Evolutionary conservation across 106 monocot species (phyloP), one percentile per base, ranked within the genome.

Genomic region (Vanilla planifolia): DNA sequence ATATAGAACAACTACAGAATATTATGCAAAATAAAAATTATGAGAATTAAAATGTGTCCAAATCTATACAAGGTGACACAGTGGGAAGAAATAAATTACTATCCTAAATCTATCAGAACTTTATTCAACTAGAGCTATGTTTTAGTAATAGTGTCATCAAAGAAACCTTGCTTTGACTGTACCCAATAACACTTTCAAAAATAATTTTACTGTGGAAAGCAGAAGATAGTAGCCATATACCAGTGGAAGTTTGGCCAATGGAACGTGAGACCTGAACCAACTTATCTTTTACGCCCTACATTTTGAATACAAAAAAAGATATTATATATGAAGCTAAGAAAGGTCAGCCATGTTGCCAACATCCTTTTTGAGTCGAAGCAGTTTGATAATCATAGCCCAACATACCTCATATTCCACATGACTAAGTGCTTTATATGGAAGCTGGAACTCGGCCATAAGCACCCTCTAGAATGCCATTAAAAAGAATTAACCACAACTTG

Each of bases 351-450:
- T 8, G 32, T 19, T 30, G 26, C 17, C 0, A 16, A 6, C 2
- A 47, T 43, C 1, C 4, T 8, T 44, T 57, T 8, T 8, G n/a
- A n/a, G 32, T 16, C 44, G 44, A 23, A 43, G 15, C 3, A 41
- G 50, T 8, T 3, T 15, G 25, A 16, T 8, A 13, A 24, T 3
- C 0, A 51, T 40, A 43, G 22, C 11, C 28, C 5, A 69, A 33
- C 68, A 65, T 69, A 98, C 96, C 96, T 98, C 96, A 55, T 64
- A 88, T 53, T 98, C 91, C 33, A 65, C 73, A 70, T 82, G 71
- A 67, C 45, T 77, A 6, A 92, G 64, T 73, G 85, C 69, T 71
- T 87, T 98, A 65, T 98, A 91, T 24, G 76, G 79, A 60, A 84
- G 71, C 40, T 85, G 71, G 39, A 98, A 85, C 53, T 98, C 84